Base-by-base conservation (phyloP, 345 rosid genomes). In the Melastoma malabathricum region DNA sequence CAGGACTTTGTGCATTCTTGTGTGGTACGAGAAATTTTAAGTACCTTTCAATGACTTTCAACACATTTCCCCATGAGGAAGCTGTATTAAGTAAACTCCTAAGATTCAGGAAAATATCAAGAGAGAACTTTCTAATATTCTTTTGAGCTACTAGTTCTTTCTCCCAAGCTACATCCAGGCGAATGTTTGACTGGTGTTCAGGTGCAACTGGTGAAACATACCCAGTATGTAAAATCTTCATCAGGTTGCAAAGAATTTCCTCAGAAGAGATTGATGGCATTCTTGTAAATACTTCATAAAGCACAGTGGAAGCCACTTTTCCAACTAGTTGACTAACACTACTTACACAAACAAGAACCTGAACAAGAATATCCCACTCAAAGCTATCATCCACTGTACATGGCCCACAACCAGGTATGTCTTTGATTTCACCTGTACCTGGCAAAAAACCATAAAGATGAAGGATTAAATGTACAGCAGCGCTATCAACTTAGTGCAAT, bases 211-310 rank as follows among this genome's bases (percentile, higher is more conserved):
- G 22, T 4, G 41, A 50, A n/a, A 51, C 65, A 71, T 77, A 82
- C 64, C 98, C 98, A 13, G 75, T 74, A 70, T 84, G 78, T 49
- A 92, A 71, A 69, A 84, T 77, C 75, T 84, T 92, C 64, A 82
- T 67, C 57, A 92, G 68, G 58, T 73, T 75, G 59, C 78, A 77
- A 68, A 81, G 71, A 66, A 82, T 67, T 50, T 92, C 98, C 43
- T 92, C 93, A 46, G 76, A 64, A 53, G 85, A 75, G 57, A 87
- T 71, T 56, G 53, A 34, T n/a, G 72, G 68, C 47, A 55, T 70
- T 61, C 86, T 72, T 64, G 78, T 68, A 59, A 78, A 57, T 50
- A 86, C 73, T 75, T 86, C 95, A 60, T 86, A 87, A 74, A 78
- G 75, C 61, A 92, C 64, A 48, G 85, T 77, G 60, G 89, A 77